A percentile compares a stretch with the other conserved stretches of the same genome.
Evolutionary conservation across 805 yeast genomes (phyloP).

Genomic region (Metschnikowia dekortorum): DNA sequence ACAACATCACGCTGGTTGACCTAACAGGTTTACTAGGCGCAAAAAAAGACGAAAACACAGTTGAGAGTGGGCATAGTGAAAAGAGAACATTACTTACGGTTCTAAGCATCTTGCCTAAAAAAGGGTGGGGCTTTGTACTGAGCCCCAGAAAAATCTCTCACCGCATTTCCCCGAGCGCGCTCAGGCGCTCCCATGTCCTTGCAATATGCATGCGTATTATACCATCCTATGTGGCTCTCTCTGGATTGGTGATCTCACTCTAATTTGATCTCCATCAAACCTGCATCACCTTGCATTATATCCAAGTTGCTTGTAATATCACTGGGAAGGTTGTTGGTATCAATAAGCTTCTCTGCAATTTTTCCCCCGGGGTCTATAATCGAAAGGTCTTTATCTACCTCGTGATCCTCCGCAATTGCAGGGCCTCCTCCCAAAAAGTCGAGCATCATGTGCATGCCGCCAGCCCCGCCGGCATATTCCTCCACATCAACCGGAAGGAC

Average conservation of each 20-base stretch:
- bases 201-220: background rate
- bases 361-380: conserved; percentile 42
- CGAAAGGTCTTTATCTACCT: conserved; percentile 36
- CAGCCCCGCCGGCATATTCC: conserved; percentile 79
- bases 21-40: background rate
- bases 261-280: conserved; percentile 33
- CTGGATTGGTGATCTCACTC: background rate
- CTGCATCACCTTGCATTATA: conserved; percentile 46
- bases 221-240: background rate
- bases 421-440: conserved; percentile 75
- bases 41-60: background rate
- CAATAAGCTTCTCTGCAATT: conserved; percentile 45
- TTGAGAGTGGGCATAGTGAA: background rate
- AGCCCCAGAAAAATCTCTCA: background rate
- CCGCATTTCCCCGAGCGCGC: conserved; percentile 3
- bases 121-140: background rate
- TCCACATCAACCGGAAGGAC: conserved; percentile 91
- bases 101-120: background rate
- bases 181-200: background rate
- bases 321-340: conserved; percentile 55
- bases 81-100: background rate
- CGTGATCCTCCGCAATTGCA: conserved; percentile 33
- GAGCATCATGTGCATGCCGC: conserved; percentile 90
- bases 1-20: background rate
- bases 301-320: conserved; percentile 49